Conservation (phyloP, 1,284 basidiomycete species). For the Sanghuangporus sanghuang region DNA sequence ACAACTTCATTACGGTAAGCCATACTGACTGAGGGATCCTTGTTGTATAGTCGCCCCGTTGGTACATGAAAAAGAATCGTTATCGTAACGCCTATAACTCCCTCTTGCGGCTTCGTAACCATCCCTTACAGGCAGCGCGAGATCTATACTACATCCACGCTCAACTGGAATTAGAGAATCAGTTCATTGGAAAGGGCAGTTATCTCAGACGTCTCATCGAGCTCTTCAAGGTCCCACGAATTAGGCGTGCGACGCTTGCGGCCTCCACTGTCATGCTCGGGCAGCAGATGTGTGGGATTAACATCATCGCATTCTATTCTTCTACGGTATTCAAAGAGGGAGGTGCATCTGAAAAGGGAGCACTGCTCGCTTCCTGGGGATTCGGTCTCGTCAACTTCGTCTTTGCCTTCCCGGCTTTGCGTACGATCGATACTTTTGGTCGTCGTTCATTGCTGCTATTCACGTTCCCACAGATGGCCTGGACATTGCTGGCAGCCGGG, state of each 20-base stretch:
- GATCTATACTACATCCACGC: constrained; percentile 55
- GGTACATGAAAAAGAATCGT: constrained; percentile 63
- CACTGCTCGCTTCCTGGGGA: constrained; percentile 65
- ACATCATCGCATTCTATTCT: constrained; percentile 64
- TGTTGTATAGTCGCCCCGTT: constrained; percentile 61
- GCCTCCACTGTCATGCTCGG: constrained; percentile 65
- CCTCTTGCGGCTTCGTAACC: constrained; percentile 56
- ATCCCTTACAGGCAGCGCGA: constrained; percentile 58
- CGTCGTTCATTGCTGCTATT: constrained; percentile 51
- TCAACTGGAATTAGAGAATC: constrained; percentile 51
- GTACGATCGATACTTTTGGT: constrained; percentile 54
- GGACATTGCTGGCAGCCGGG: constrained; percentile 54
- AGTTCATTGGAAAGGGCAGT: constrained; percentile 43
- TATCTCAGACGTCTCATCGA: constrained; percentile 47
- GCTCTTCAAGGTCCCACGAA: constrained; percentile 62
- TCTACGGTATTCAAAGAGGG: constrained; percentile 61
- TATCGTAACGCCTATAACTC: constrained; percentile 54
- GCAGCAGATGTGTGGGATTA: constrained; percentile 52
- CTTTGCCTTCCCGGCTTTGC: constrained; percentile 62
- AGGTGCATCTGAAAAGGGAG: constrained; percentile 41
- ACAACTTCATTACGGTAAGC: constrained; percentile 33
- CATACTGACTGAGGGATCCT: constrained; percentile 30
- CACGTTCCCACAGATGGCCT: constrained; percentile 57
- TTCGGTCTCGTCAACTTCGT: constrained; percentile 66
- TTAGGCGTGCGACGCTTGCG: constrained; percentile 68